Evolutionary conservation across 2,329 filamentous ascomycete species (phyloP).

Genomic region (Venturia effusa): DNA sequence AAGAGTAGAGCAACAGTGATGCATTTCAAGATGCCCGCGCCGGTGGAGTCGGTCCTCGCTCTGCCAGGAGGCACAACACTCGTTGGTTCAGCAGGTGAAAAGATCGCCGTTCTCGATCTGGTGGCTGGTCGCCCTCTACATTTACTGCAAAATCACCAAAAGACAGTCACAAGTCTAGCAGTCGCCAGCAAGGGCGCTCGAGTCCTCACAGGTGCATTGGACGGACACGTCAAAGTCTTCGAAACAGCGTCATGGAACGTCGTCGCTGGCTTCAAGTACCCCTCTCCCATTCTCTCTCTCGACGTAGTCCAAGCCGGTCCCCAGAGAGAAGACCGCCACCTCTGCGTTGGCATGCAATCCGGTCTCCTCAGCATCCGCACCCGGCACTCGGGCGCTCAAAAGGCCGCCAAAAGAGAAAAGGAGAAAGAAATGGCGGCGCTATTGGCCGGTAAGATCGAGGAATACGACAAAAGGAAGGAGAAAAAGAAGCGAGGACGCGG

Average conservation of each 20-base stretch:
- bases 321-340: slow-evolving; percentile 73
- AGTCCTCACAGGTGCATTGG: slow-evolving; percentile 77
- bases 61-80: slow-evolving; percentile 80
- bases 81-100: slow-evolving; percentile 72
- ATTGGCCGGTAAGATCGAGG: slow-evolving; percentile 64
- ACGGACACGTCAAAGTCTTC: slow-evolving; percentile 95
- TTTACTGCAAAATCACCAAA: slow-evolving; percentile 88
- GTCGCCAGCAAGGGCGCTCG: slow-evolving; percentile 71
- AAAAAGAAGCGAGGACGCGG: slow-evolving; percentile 51
- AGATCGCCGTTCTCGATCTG: slow-evolving; percentile 84
- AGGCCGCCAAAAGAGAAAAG: slow-evolving; percentile 61
- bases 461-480: slow-evolving; percentile 60
- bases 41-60: slow-evolving; percentile 79
- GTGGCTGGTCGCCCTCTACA: slow-evolving; percentile 82
- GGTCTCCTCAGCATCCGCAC: slow-evolving; percentile 87
- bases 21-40: slow-evolving; percentile 88
- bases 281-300: slow-evolving; percentile 78
- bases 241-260: slow-evolving; percentile 93
- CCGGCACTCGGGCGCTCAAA: slow-evolving; percentile 73
- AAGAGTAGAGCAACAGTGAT: slow-evolving; percentile 54
- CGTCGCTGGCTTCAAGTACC: slow-evolving; percentile 88
- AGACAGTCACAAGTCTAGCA: slow-evolving; percentile 84
- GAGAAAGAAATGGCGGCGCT: slow-evolving; percentile 79
- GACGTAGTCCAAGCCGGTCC: slow-evolving; percentile 66
- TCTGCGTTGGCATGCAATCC: slow-evolving; percentile 89